Percentiles rank a stretch among this genome's conserved stretches.
These are phyloP conservation scores for Cutaneotrichosporon dermatis DNA, from an alignment of 1,284 basidiomycete species.

Conservation along the genomic window DNA sequence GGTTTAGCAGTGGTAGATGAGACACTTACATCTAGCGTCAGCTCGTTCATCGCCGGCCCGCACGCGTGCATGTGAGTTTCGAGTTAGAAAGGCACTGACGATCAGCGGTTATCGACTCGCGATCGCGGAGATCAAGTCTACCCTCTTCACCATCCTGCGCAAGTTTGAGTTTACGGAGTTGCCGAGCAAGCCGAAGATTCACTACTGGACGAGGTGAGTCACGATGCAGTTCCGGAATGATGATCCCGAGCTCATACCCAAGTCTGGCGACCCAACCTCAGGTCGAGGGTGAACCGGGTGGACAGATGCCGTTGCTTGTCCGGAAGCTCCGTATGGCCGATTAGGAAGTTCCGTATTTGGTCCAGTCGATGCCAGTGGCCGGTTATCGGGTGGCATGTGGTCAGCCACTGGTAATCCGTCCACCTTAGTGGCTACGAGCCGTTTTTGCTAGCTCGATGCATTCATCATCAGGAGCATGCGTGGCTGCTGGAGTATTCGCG, in stretches of 20 bases:
- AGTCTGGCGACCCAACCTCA: constrained; percentile 10
- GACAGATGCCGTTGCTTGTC: constrained; percentile 16
- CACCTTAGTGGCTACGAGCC: no score
- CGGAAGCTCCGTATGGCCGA: background rate
- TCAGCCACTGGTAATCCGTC: no score
- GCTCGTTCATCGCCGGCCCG: constrained; percentile 63
- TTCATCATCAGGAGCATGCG: no score
- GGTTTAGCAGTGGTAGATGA: background rate
- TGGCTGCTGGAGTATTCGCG: no score
- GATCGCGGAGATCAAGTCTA: constrained; percentile 54
- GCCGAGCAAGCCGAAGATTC: constrained; percentile 6
- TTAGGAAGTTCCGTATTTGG: background rate
- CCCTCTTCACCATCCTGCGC: constrained; percentile 47
- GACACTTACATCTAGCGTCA: constrained; percentile 35
- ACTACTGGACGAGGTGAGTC: background rate
- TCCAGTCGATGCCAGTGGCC: no score
- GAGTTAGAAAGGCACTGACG: no score
- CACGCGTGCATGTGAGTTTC: constrained; percentile 57
- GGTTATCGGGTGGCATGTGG: no score
- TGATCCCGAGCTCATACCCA: background rate
- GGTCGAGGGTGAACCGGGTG: constrained; percentile 12
- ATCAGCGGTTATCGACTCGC: constrained; percentile 61
- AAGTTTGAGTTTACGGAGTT: constrained; percentile 30
- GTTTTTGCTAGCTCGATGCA: no score
- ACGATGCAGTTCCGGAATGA: background rate